Conservation (phyloP, 2,329 filamentous ascomycete genomes). For the Leptographium lundbergii region DNA sequence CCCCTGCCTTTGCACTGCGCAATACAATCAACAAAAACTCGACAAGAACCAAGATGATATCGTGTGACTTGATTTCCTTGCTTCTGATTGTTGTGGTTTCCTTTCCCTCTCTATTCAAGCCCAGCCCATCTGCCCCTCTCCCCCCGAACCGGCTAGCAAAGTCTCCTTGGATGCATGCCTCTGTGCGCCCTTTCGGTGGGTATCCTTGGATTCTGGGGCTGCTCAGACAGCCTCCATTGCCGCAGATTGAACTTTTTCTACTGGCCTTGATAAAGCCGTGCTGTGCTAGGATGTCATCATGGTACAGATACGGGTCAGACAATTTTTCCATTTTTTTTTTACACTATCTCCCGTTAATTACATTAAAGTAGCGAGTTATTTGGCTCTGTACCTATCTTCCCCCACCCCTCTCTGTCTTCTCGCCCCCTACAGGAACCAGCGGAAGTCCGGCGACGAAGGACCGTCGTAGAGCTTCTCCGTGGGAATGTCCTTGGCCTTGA, state of each 20-base stretch:
- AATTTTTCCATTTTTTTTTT: conserved; percentile 17
- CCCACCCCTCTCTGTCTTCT: background rate
- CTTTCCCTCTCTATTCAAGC: background rate
- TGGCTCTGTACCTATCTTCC: background rate
- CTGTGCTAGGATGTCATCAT: conserved; percentile 38
- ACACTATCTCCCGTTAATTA: background rate
- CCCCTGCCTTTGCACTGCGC: background rate
- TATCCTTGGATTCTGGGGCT: conserved; percentile 43
- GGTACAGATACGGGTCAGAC: conserved; percentile 57
- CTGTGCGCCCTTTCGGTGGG: conserved; percentile 11
- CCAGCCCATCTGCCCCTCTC: no score
- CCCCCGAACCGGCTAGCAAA: conserved; percentile 35
- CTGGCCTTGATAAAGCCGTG: conserved; percentile 50
- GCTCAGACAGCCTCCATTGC: conserved; percentile 44
- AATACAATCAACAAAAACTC: background rate
- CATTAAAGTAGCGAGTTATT: background rate
- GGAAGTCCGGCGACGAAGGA: conserved; percentile 37
- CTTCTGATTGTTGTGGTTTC: background rate
- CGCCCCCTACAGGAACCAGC: conserved; percentile 31
- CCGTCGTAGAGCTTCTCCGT: conserved; percentile 44
- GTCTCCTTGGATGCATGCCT: conserved; percentile 33
- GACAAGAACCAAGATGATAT: no score
- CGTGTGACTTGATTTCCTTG: background rate
- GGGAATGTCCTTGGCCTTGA: conserved; percentile 43
- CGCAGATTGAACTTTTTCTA: conserved; percentile 37